Evolutionary conservation across 441 rosid species (phyloP).

Genomic region (Populus tomentosa): DNA sequence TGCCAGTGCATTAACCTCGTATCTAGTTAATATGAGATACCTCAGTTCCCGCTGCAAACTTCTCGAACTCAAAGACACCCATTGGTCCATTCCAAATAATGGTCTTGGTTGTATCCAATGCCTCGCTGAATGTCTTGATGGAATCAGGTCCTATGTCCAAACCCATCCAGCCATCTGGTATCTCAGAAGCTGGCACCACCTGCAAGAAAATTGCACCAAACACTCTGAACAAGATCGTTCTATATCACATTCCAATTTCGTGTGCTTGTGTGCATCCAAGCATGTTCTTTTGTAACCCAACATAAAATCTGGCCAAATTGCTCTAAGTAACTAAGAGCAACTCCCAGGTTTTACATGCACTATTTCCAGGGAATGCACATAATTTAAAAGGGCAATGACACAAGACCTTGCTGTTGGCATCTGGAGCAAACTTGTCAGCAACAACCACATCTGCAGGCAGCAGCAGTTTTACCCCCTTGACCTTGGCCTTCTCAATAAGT

Average conservation of each 20-base stretch:
- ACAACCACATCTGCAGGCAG: constrained; percentile 86
- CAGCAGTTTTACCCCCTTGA: constrained; percentile 65
- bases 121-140: constrained; percentile 60
- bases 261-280: background rate
- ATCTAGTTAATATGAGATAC: constrained; percentile 23
- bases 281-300: background rate
- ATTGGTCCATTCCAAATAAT: constrained; percentile 98
- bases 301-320: background rate
- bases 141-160: constrained; percentile 90
- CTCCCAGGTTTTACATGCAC: background rate
- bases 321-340: background rate
- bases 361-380: background rate
- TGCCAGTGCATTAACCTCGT: background rate
- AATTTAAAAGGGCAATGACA: background rate
- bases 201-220: constrained; percentile 28
- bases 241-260: background rate
- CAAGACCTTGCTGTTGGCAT: constrained; percentile 84
- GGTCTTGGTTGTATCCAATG: constrained; percentile 70
- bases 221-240: background rate
- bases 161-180: constrained; percentile 98
- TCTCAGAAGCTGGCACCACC: constrained; percentile 70
- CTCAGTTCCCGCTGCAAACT: constrained; percentile 89
- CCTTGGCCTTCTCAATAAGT: constrained; percentile 80
- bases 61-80: constrained; percentile 91
- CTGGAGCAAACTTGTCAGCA: constrained; percentile 82